A percentile compares a stretch with the other conserved stretches of the same genome.
phyloP scores from a whole-genome alignment of 345 rosid genomes.

The Turnera subulata region DNA sequence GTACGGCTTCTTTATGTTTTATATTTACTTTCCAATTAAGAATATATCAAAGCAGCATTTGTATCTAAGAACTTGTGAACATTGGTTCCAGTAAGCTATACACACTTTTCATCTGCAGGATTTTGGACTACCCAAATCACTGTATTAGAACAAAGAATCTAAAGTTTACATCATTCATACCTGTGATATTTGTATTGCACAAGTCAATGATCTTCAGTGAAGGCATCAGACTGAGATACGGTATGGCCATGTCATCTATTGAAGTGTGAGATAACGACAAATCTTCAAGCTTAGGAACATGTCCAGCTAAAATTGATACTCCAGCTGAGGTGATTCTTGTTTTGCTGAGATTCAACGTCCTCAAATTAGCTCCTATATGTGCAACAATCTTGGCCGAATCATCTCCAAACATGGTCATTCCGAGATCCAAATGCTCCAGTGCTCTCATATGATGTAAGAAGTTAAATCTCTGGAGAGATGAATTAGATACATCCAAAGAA shows the following conservation, averaged over 20 bases:
- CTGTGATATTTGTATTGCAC: slow-evolving; percentile 66
- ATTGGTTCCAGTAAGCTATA: neutral
- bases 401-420: slow-evolving; percentile 58
- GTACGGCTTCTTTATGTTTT: too few relatives aligned
- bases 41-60: too few relatives aligned
- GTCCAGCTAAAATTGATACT: slow-evolving; percentile 50
- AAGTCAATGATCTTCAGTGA: slow-evolving; percentile 59
- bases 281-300: slow-evolving; percentile 61
- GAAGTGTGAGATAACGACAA: slow-evolving; percentile 54
- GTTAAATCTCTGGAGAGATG: slow-evolving; percentile 49
- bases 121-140: too few relatives aligned
- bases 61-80: neutral
- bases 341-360: slow-evolving; percentile 52
- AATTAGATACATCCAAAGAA: slow-evolving; percentile 59
- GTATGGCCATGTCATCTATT: slow-evolving; percentile 56
- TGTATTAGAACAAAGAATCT: too few relatives aligned
- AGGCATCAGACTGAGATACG: slow-evolving; percentile 55
- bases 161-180: slow-evolving; percentile 28
- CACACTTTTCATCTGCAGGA: too few relatives aligned
- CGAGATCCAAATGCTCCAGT: slow-evolving; percentile 72
- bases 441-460: slow-evolving; percentile 51
- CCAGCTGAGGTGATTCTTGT: slow-evolving; percentile 73
- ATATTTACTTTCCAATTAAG: too few relatives aligned
- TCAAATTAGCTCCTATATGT: slow-evolving; percentile 54
- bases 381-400: slow-evolving; percentile 54